Base-by-base conservation (phyloP, 2,329 filamentous ascomycete genomes). In the Aureobasidium uvarum region DNA sequence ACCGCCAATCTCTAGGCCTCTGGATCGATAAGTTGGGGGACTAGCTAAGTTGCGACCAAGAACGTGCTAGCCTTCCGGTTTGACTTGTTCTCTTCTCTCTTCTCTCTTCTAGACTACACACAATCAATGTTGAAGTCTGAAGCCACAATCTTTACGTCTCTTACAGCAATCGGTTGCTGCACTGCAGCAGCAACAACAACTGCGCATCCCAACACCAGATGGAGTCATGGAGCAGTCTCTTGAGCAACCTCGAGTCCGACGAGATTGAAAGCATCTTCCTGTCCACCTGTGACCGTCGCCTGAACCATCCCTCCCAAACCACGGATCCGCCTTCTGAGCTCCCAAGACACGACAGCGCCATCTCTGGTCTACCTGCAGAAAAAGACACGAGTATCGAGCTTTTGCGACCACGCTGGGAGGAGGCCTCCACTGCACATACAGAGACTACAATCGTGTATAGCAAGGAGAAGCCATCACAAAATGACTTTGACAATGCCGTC, bases 401-500 rank as follows among this genome's bases (percentile, higher is more conserved):
- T 36, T 39, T 43, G 2, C 20, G 16, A 13, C 23, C 13, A 28
- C 55, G 20, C 31, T 41, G 36, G 13, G 3, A 55, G 16, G 36
- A 39, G 3, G 3, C 25, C 14, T 33, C 39, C 5, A n/a, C 54
- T 18, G 2, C 10, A 31, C 20, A 8, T 16, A 10, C 18, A 20
- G 10, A 45, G 7, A 16, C 28, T n/a, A 28, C 14, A n/a, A 13
- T 31, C 25, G 16, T n/a, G 14, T 51, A 5, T 31, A 51, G 28
- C 5, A 14, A 64, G 10, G 62, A 72, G 71, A 64, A 70, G 7
- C 78, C 77, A 1, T 68, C 72, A 0, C 13, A 45, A 1, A 2
- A 71, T 1, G 89, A 94, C 72, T 89, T 96, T 66, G 74, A 80
- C 0, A 66, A 74, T 1, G 88, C 92, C 0, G 85, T 96, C 68